Evolutionary conservation across 768 basidiomycete species (phyloP).

Genomic region (Boletus tylopilopsis): DNA sequence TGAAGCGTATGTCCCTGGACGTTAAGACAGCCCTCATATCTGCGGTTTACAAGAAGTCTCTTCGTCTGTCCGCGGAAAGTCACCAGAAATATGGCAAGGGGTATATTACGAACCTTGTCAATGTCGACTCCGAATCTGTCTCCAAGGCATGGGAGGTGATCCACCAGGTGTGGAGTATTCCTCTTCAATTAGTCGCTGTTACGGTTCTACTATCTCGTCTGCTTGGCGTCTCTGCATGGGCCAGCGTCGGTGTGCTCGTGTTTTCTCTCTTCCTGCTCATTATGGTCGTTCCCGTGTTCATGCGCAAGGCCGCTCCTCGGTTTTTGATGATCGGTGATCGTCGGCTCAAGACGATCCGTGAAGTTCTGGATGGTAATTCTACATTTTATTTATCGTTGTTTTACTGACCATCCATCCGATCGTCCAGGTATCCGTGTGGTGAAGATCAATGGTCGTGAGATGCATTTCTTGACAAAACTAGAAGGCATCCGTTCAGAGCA

Average conservation of each 20-base stretch:
- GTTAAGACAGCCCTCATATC: conserved; percentile 30
- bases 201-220: conserved; percentile 23
- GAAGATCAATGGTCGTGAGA: conserved; percentile 28
- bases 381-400: background rate
- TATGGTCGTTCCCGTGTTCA: conserved; percentile 30
- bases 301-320: conserved; percentile 28
- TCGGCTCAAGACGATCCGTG: conserved; percentile 28
- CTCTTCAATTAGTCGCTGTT: conserved; percentile 22
- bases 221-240: conserved; percentile 29
- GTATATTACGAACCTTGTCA: conserved; percentile 29
- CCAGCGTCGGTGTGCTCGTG: conserved; percentile 26
- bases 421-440: conserved; percentile 23
- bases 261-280: conserved; percentile 24
- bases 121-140: conserved; percentile 29
- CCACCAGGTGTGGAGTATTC: conserved; percentile 28
- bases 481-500: conserved; percentile 23
- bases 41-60: conserved; percentile 30
- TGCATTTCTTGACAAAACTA: conserved; percentile 20
- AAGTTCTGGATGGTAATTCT: conserved; percentile 24
- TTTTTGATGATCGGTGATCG: conserved; percentile 28
- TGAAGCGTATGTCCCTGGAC: conserved; percentile 27
- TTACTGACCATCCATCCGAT: background rate
- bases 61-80: conserved; percentile 25
- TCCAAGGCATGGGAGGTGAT: conserved; percentile 28
- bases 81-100: conserved; percentile 26